Base-by-base conservation (phyloP, 2,329 filamentous ascomycete species). In the Septoria linicola region DNA sequence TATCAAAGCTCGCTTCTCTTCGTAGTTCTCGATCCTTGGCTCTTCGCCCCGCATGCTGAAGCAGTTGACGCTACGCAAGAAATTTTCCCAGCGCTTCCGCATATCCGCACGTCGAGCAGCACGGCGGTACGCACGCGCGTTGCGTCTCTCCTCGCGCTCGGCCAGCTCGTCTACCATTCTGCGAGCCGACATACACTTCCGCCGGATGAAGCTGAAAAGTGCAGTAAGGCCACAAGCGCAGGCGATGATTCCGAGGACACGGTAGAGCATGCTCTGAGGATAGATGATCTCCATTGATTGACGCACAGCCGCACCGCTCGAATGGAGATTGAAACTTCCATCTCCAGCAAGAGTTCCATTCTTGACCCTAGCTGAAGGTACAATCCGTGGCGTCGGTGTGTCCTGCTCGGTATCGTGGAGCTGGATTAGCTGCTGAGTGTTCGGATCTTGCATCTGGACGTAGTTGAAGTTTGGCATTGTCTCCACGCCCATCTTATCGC, bases 91-190 rank as follows among this genome's bases (percentile, higher is more conserved):
- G 70, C 76, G 79, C 44, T 74, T 72, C 27, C 72, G 69, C 70
- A 76, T 75, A 34, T 73, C 70, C 40, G 79, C 76, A 23, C 74
- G 68, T 17, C 77, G 73, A 16, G 79, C 79, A 23, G 79, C 78
- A 25, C 74, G 71, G 36, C 73, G 74, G 59, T 82, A 83, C 6
- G 76, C 72, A 10, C 74, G 71, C 8, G 70, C 76, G 21, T 74
- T 77, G 23, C 73, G 69, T 43, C 79, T 73, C 64, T 82, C 79
- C 67, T 83, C 80, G 11, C 72, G 73, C 36, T 74, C 70, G 13
- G 80, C 77, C 7, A 76, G 73, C 20, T 78, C 72, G 51, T 82
- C 79, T 10, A 74, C 76, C 51, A 75, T 73, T 23, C 71, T 73
- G 25, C 77, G 74, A 19, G 73, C 70, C 44, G 75, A 75, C 58